phyloP scores from a whole-genome alignment of 2,329 filamentous ascomycete species.

The Sordariomycetes sp. region DNA sequence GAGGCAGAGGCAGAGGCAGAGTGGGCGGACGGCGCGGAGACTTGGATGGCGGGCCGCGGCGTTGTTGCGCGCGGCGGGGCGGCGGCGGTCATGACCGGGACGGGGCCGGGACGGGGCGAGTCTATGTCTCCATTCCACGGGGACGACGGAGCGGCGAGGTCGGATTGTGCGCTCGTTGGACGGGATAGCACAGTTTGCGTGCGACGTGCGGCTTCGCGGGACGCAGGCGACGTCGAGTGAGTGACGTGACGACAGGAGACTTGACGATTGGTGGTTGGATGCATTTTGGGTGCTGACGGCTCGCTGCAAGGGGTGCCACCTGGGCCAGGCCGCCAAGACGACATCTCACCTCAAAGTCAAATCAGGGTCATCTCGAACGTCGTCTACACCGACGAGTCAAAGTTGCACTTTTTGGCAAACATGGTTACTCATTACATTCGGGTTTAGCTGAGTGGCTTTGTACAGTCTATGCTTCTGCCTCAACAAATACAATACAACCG shows the following conservation, averaged over 20 bases:
- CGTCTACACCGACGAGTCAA: too few species aligned
- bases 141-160: too few species aligned
- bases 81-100: neutral
- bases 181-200: too few species aligned
- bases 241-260: too few species aligned
- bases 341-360: too few species aligned
- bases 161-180: too few species aligned
- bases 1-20: neutral
- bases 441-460: constrained; percentile 4
- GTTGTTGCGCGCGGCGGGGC: neutral
- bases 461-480: constrained; percentile 9
- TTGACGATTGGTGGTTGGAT: too few species aligned
- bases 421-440: neutral
- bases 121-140: neutral
- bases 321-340: too few species aligned
- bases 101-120: neutral
- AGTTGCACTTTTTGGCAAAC: neutral
- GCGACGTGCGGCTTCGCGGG: neutral
- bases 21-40: neutral
- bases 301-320: too few species aligned
- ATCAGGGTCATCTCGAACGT: too few species aligned
- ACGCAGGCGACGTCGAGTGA: too few species aligned
- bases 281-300: too few species aligned
- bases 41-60: neutral
- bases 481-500: constrained; percentile 7